These are phyloP conservation scores for Alternaria gansuensis DNA, from an alignment of 2,329 filamentous ascomycete genomes.

Conservation along the genomic window DNA sequence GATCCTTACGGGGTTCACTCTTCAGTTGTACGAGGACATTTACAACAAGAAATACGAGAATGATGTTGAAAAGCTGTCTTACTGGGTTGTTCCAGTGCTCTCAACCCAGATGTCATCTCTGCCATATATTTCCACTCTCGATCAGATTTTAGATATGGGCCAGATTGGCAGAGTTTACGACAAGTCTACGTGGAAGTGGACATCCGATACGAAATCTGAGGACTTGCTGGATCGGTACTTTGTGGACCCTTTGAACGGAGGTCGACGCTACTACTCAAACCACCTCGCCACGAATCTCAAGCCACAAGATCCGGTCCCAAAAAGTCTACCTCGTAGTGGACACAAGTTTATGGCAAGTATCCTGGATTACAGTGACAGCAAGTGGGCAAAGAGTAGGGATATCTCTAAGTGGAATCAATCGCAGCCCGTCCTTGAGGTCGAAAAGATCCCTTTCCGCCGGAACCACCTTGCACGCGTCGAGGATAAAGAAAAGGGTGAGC, in stretches of 20 bases:
- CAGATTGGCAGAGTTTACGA: conserved; percentile 57
- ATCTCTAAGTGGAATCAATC: conserved; percentile 63
- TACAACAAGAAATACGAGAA: conserved; percentile 87
- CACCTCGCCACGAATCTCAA: conserved; percentile 62
- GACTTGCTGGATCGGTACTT: conserved; percentile 62
- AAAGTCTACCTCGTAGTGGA: conserved; percentile 56
- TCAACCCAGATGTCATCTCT: conserved; percentile 3
- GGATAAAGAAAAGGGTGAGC: conserved; percentile 62
- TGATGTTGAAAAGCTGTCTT: conserved; percentile 72
- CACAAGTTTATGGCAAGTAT: conserved; percentile 65
- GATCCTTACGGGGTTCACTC: conserved; percentile 74
- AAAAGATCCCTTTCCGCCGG: conserved; percentile 77
- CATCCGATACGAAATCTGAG: conserved; percentile 49
- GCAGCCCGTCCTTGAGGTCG: conserved; percentile 83
- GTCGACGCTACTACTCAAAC: conserved; percentile 65
- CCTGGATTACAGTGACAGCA: conserved; percentile 82
- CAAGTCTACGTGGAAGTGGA: conserved; percentile 58
- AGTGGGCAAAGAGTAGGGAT: conserved; percentile 69
- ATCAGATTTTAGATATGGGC: conserved; percentile 68
- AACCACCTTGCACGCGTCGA: conserved; percentile 76
- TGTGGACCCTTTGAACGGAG: conserved; percentile 66
- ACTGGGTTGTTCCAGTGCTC: conserved; percentile 76
- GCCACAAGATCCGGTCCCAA: conserved; percentile 71
- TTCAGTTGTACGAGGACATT: conserved; percentile 79
- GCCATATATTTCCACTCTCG: conserved; percentile 17